Evolutionary conservation across 495 filamentous ascomycete genomes (phyloP).

Genomic region (Chlorociboria aeruginascens): DNA sequence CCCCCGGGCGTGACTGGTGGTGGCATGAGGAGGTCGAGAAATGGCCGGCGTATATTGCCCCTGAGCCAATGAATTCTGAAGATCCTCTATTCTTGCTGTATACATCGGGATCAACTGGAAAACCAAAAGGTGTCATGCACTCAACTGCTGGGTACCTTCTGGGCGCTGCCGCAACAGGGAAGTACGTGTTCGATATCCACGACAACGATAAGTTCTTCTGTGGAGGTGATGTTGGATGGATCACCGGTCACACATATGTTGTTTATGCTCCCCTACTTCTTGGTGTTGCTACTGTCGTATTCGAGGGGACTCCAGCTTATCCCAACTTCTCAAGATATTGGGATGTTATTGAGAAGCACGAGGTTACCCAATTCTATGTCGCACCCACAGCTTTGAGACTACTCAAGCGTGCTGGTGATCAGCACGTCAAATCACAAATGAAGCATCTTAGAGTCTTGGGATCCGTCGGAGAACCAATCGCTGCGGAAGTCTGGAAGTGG

Average conservation of each 20-base stretch:
- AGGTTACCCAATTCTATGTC: constrained; percentile 97
- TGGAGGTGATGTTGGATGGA: constrained; percentile 97
- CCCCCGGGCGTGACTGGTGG: constrained; percentile 80
- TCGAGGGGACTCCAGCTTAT: constrained; percentile 96
- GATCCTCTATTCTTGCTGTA: constrained; percentile 97
- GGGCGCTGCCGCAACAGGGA: constrained; percentile 85
- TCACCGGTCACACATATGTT: constrained; percentile 98
- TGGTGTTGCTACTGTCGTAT: constrained; percentile 92
- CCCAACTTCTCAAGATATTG: constrained; percentile 97
- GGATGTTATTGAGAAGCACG: constrained; percentile 92
- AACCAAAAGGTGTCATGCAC: constrained; percentile 99
- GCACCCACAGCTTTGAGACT: constrained; percentile 89
- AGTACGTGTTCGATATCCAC: constrained; percentile 98
- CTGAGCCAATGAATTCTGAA: constrained; percentile 79
- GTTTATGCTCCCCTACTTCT: constrained; percentile 92
- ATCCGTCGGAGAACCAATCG: constrained; percentile 97
- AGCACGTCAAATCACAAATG: constrained; percentile 84
- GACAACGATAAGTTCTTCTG: constrained; percentile 90
- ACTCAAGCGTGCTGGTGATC: constrained; percentile 86
- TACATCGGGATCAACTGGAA: constrained; percentile 94
- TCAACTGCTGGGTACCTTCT: constrained; percentile 90
- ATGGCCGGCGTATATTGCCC: constrained; percentile 80
- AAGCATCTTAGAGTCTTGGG: constrained; percentile 79
- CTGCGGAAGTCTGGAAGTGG: constrained; percentile 99
- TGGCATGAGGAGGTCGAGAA: constrained; percentile 98